phyloP scores from a whole-genome alignment of 306 rosid species.

The Malus orientalis region DNA sequence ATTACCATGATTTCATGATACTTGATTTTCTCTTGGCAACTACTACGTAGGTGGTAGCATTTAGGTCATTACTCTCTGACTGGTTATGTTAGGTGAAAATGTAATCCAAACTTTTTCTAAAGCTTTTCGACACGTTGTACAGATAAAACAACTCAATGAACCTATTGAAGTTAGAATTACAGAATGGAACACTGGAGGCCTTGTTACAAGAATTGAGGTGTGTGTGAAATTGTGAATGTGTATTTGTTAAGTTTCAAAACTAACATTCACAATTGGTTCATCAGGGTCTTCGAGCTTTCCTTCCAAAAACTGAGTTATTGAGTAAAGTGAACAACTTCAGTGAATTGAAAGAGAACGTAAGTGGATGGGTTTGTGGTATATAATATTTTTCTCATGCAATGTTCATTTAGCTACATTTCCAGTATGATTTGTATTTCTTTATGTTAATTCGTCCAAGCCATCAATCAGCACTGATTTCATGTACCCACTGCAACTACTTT shows the following conservation, averaged over 20 bases:
- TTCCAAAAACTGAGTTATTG: conserved; percentile 73
- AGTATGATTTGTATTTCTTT: not conserved
- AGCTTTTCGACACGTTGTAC: conserved; percentile 26
- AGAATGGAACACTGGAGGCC: conserved; percentile 94
- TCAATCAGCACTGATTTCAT: not conserved
- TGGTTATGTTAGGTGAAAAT: not conserved
- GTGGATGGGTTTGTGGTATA: conserved; percentile 10
- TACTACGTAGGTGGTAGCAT: not conserved
- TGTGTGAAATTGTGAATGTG: not conserved
- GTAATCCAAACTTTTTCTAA: conserved; percentile 10
- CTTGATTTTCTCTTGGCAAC: not conserved
- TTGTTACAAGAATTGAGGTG: conserved; percentile 93
- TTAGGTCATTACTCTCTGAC: not conserved
- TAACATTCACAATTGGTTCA: not conserved
- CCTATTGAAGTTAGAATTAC: conserved; percentile 77
- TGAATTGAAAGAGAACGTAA: conserved; percentile 75
- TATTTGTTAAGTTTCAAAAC: conserved; percentile 1
- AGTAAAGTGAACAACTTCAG: conserved; percentile 60
- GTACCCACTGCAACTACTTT: not conserved
- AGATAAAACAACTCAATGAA: conserved; percentile 76
- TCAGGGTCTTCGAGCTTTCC: conserved; percentile 90
- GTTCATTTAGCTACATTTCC: not conserved
- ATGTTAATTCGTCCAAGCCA: not conserved
- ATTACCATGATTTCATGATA: not conserved
- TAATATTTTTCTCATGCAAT: not conserved